A percentile compares a stretch with the other conserved stretches of the same genome.
These are phyloP conservation scores for Chaetoceros muelleri DNA, from an alignment of 108 stramenopile genomes.

Conservation along the genomic window DNA sequence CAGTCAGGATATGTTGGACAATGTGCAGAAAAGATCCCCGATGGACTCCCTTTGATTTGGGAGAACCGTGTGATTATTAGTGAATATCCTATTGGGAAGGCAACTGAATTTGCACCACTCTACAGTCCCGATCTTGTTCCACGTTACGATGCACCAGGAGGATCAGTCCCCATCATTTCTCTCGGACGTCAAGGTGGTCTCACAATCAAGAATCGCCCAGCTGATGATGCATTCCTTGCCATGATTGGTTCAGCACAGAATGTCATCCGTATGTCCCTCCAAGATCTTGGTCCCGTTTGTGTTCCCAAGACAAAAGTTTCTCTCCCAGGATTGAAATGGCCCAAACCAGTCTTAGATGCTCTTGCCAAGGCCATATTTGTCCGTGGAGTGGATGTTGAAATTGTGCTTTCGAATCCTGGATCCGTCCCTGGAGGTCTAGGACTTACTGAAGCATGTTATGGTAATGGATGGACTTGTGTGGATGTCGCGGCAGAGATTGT, in stretches of 20 bases:
- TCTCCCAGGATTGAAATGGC: slow-evolving; percentile 27
- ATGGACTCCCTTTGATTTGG: slow-evolving; percentile 14
- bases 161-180: slow-evolving; percentile 22
- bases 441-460: slow-evolving; percentile 35
- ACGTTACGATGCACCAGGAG: neutral
- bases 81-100: slow-evolving; percentile 19
- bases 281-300: slow-evolving; percentile 34
- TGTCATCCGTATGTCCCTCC: slow-evolving; percentile 28
- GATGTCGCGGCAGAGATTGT: slow-evolving; percentile 40
- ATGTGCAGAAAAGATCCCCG: slow-evolving; percentile 25
- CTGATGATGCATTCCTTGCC: slow-evolving; percentile 34
- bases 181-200: slow-evolving; percentile 27
- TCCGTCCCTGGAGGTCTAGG: slow-evolving; percentile 27
- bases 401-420: slow-evolving; percentile 26
- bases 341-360: slow-evolving; percentile 17
- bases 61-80: slow-evolving; percentile 28
- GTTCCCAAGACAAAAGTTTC: slow-evolving; percentile 25
- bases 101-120: slow-evolving; percentile 15
- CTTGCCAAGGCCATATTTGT: slow-evolving; percentile 24
- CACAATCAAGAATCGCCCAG: slow-evolving; percentile 10
- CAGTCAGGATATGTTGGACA: slow-evolving; percentile 16
- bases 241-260: slow-evolving; percentile 30
- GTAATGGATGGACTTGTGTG: slow-evolving; percentile 35
- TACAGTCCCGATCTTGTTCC: slow-evolving; percentile 14
- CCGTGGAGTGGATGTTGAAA: slow-evolving; percentile 29